Evolutionary conservation across 75 land plant genomes (phyloP).

Genomic region (Picea sitchensis): DNA sequence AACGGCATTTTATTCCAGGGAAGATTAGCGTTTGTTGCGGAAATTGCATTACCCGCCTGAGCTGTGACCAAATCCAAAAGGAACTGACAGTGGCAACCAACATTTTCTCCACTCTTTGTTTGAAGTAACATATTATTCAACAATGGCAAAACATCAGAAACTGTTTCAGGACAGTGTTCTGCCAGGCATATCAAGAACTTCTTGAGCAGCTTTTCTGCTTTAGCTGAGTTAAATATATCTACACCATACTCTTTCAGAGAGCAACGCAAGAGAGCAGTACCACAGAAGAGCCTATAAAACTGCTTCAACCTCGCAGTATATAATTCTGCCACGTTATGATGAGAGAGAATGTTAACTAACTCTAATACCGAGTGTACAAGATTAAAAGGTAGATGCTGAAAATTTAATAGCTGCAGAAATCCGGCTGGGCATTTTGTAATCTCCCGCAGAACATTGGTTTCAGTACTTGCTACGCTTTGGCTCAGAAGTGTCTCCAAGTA

Average conservation of each 20-base stretch:
- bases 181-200: background rate
- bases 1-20: background rate
- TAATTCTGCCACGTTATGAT: background rate
- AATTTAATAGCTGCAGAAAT: slow-evolving; percentile 6
- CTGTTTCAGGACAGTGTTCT: no score
- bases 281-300: slow-evolving; percentile 16
- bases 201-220: background rate
- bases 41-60: slow-evolving; percentile 2
- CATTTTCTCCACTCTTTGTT: no score
- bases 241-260: slow-evolving; percentile 1
- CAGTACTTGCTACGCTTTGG: background rate
- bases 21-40: slow-evolving; percentile 1
- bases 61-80: background rate
- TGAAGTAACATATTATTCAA: background rate
- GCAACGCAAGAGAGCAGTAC: slow-evolving; percentile 12
- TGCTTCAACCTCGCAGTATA: slow-evolving; percentile 16
- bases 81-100: no score
- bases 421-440: slow-evolving; percentile 9
- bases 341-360: background rate
- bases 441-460: slow-evolving; percentile 9
- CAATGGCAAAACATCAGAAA: background rate
- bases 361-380: slow-evolving; percentile 6
- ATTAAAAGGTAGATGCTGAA: background rate
- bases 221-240: background rate
- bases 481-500: background rate